Evolutionary conservation across 805 yeast species (phyloP), one percentile per base, ranked within the genome.

Genomic region (Lipomyces sp.): DNA sequence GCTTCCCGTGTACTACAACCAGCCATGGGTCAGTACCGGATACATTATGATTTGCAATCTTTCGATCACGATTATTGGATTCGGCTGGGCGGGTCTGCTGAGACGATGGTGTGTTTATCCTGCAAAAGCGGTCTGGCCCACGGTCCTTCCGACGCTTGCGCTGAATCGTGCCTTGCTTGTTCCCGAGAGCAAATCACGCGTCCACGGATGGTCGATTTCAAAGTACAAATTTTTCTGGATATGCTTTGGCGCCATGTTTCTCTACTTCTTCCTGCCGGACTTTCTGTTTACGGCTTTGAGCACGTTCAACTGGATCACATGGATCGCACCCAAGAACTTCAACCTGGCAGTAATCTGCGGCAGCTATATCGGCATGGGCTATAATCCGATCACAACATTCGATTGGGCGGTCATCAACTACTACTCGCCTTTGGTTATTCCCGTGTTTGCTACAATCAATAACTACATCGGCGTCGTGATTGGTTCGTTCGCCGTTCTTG

Each of bases 331-430:
- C 18, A 65, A 79, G 37, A 79, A 80, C 62, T 76, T 76, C 43
- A 72, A 74, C 16, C 74, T 82, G 19, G 82, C 81, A 58, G 83
- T 80, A 62, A 68, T 84, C 21, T 82, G 82, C 58, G 91, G 91
- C 44, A 71, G 78, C 5, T 57, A 68, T 10, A 68, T 78, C 11
- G 89, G 89, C 14, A 68, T 83, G 48, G 88, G 86, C 18, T 63
- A 81, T 63, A 65, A 81, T 57, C 88, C 89, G 11, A 64, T 82
- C 35, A 23, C 53, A 11, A 79, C 84, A n/a, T 81, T 83, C 61
- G 86, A 83, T 66, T 83, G 86, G 86, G 73, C 56, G 66, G 72
- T 44, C 58, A 63, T 38, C 70, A 75, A 59, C 79, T 36, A 74
- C 80, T 39, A 78, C 77, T 61, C 83, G 77, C 68, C 69, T 28